Conservation (phyloP, 2,329 filamentous ascomycete genomes). For the Exophiala sp. region DNA sequence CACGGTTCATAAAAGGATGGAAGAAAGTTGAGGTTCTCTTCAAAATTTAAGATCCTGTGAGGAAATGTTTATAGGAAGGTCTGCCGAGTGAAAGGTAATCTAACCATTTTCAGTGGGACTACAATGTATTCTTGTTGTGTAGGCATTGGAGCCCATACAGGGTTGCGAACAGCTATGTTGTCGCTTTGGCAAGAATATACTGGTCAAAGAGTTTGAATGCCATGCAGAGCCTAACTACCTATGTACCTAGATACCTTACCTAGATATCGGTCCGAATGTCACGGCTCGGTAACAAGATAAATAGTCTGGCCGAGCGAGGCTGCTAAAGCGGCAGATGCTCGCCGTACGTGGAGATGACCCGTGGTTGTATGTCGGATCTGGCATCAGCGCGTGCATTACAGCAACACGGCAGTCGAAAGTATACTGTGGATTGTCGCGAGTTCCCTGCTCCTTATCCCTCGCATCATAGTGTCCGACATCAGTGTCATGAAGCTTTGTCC, state of each 20-base stretch:
- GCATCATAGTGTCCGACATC: background rate
- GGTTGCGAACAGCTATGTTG: background rate
- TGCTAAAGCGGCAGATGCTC: background rate
- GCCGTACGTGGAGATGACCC: background rate
- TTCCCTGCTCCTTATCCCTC: background rate
- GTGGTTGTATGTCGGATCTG: background rate
- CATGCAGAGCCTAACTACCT: no score
- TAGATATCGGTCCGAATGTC: no score
- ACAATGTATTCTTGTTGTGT: background rate
- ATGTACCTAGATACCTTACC: no score
- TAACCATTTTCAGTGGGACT: background rate
- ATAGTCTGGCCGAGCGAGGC: no score
- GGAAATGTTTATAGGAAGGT: background rate
- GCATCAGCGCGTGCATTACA: constrained; percentile 2
- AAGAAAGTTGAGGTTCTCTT: no score
- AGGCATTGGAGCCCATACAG: no score
- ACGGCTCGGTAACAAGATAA: no score
- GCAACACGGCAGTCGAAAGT: background rate
- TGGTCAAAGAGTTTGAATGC: no score
- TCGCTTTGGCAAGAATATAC: no score
- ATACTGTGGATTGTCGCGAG: background rate
- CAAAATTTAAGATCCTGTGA: no score
- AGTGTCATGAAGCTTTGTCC: constrained; percentile 5
- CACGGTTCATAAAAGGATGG: no score
- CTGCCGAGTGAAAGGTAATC: background rate